Base-by-base conservation (phyloP, 2,329 filamentous ascomycete species). In the Cladorrhinum sp. region DNA sequence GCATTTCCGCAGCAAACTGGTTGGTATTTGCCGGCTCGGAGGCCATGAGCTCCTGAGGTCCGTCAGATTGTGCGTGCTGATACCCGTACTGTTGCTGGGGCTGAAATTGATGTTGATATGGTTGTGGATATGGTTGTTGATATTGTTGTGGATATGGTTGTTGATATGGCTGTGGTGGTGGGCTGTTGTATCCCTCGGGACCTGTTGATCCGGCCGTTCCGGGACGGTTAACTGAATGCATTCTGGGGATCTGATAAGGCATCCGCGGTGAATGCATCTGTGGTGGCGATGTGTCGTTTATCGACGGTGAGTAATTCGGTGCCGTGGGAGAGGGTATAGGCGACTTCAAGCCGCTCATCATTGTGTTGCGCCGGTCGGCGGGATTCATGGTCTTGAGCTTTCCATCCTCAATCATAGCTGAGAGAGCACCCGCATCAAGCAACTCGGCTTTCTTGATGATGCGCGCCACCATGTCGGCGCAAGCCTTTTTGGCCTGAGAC, bases 371-470 rank as follows among this genome's bases (percentile, higher is more conserved):
- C 8, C 79, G 75, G 67, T 83, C 81, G 64, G 78, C 79, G 5
- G 80, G 81, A 67, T 83, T 71, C 55, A 68, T 59, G 3, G 69
- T 69, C 62, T 65, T 68, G 26, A 70, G 65, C 62, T 64, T 67
- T 6, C 70, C 69, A 52, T 69, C 64, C 58, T 69, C 64, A 4
- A 71, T 69, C 68, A 90, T 88, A 59, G 84, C 87, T 48, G 84
- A 82, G 54, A 90, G 76, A 18, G 84, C 79, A 16, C 87, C 87
- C 5, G 86, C 78, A 67, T 90, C 87, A 42, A 90, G 77, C 21
- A 90, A 76, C 72, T 88, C 86, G 0, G 87, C 87, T 76, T 90
- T 90, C 69, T 88, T 88, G 69, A 89, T 85, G 70, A 91, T 82
- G 54, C 87, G 81, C 57, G 82, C 78, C 0, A 90, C 82, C 83